Conservation (phyloP, 1,284 basidiomycete species). For the Moniliophthora roreri region DNA sequence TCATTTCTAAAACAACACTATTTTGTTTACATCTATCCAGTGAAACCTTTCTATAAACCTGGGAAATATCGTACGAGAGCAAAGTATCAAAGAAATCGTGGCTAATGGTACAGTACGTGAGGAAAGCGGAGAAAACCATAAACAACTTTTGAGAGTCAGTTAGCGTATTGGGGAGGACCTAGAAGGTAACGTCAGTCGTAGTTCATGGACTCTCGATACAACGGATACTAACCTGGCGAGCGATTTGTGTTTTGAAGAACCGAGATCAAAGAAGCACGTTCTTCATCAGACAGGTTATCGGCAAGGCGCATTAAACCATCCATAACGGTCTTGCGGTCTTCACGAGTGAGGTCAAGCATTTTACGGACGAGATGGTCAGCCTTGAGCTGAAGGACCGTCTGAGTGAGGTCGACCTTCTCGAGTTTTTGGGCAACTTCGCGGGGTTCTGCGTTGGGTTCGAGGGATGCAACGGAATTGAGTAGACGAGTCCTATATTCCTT, state of each 20-base stretch:
- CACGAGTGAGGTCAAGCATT: constrained; percentile 61
- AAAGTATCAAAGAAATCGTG: no score
- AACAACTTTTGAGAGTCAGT: constrained; percentile 9
- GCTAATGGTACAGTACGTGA: no score
- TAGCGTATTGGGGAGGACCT: constrained; percentile 41
- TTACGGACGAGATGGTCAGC: constrained; percentile 63
- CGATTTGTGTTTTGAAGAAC: constrained; percentile 58
- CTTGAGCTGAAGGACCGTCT: constrained; percentile 59
- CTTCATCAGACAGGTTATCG: constrained; percentile 71
- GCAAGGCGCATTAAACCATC: constrained; percentile 66
- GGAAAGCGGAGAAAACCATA: no score
- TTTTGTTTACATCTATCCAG: no score
- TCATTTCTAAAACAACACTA: no score
- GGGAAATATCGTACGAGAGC: no score
- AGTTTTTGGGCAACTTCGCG: constrained; percentile 58
- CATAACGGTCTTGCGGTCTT: constrained; percentile 70
- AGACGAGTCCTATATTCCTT: constrained; percentile 60
- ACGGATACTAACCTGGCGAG: constrained; percentile 49
- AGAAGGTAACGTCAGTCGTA: constrained; percentile 8
- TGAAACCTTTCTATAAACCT: no score
- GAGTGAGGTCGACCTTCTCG: constrained; percentile 65
- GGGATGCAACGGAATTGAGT: constrained; percentile 56
- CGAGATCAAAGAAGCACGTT: constrained; percentile 60
- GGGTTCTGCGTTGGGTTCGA: constrained; percentile 52
- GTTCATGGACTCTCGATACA: neutral